A percentile compares a stretch with the other conserved stretches of the same genome.
Conservation (phyloP, 192 early-diverging fungal genomes). For the Podila minutissima region DNA sequence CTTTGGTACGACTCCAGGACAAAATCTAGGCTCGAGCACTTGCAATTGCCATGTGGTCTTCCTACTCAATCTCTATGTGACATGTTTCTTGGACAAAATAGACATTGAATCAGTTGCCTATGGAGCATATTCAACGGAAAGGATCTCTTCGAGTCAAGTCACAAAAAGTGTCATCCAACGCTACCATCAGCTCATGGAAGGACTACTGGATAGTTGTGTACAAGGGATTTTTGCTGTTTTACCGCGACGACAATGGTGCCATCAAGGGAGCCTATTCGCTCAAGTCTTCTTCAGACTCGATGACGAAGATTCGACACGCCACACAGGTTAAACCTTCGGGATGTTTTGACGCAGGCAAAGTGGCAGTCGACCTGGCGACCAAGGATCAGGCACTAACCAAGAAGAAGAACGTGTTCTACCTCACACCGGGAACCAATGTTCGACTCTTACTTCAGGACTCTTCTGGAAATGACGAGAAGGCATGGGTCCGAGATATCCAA, state of each 20-base stretch:
- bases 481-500: constrained; percentile 41
- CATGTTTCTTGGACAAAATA: constrained; percentile 6
- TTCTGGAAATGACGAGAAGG: constrained; percentile 29
- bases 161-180: constrained; percentile 37
- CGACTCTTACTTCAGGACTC: constrained; percentile 40
- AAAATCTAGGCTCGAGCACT: not conserved
- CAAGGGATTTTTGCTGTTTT: constrained; percentile 44
- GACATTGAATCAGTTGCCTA: constrained; percentile 55
- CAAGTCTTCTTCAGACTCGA: constrained; percentile 22
- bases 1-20: constrained; percentile 10
- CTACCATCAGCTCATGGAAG: constrained; percentile 51
- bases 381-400: constrained; percentile 27
- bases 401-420: constrained; percentile 42
- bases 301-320: constrained; percentile 14
- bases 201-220: constrained; percentile 49
- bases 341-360: constrained; percentile 40
- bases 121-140: constrained; percentile 48
- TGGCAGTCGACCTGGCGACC: constrained; percentile 24
- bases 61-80: not conserved
- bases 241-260: constrained; percentile 26
- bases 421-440: constrained; percentile 38
- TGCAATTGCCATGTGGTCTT: not conserved
- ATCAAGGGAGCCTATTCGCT: constrained; percentile 22
- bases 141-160: constrained; percentile 61
- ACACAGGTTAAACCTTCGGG: constrained; percentile 44